A percentile compares a stretch with the other conserved stretches of the same genome.
Conservation (phyloP, 192 early-diverging fungal genomes). For the Backusella westeae region DNA sequence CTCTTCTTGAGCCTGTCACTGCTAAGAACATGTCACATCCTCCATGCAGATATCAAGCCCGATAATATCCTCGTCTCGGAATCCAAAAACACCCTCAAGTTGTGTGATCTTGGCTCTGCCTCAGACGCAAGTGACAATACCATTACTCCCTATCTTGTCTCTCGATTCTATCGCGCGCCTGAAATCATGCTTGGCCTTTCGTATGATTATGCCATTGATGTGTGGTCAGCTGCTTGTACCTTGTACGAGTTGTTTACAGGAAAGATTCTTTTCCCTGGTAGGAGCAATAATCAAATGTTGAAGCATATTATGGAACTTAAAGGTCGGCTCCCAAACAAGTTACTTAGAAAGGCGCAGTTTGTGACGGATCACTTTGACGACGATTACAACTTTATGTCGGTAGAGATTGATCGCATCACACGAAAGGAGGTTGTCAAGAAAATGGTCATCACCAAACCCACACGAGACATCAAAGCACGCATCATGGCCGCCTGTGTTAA, state of each 20-base stretch:
- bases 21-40: conserved; percentile 75
- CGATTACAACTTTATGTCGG: conserved; percentile 60
- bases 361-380: conserved; percentile 87
- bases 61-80: conserved; percentile 95
- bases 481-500: conserved; percentile 51
- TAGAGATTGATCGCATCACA: conserved; percentile 62
- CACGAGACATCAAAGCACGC: conserved; percentile 67
- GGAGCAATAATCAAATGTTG: conserved; percentile 97
- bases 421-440: conserved; percentile 68
- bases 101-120: conserved; percentile 94
- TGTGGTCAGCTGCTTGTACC: conserved; percentile 95
- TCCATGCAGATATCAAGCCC: conserved; percentile 98
- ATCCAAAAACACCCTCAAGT: conserved; percentile 74
- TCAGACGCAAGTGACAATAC: conserved; percentile 87
- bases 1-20: conserved; percentile 83
- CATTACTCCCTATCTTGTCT: conserved; percentile 94
- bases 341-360: conserved; percentile 84
- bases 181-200: conserved; percentile 93
- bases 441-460: conserved; percentile 64
- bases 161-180: conserved; percentile 94
- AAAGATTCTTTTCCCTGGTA: conserved; percentile 91
- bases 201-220: conserved; percentile 87
- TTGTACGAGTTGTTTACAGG: conserved; percentile 96
- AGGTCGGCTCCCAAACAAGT: conserved; percentile 81
- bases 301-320: conserved; percentile 90